These are phyloP conservation scores for Lolium rigidum DNA, from an alignment of 176 grass and related monocot species.

Conservation along the genomic window DNA sequence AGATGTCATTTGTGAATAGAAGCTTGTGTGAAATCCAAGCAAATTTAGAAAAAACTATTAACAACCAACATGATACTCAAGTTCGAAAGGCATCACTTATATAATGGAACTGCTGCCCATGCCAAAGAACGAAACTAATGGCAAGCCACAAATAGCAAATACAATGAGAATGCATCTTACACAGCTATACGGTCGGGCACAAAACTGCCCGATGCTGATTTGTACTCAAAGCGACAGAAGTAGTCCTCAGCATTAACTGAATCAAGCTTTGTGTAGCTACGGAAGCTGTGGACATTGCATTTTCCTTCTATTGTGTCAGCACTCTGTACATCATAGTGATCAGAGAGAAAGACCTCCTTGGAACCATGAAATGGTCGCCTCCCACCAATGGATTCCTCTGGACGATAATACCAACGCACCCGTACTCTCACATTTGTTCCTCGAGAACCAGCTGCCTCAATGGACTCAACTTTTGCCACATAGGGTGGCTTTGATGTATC, in stretches of 20 bases:
- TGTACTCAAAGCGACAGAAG: constrained; percentile 95
- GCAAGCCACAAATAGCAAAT: constrained; percentile 22
- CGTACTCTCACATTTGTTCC: constrained; percentile 82
- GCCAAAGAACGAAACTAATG: background rate
- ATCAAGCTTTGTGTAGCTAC: constrained; percentile 91
- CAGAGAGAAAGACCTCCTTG: constrained; percentile 90
- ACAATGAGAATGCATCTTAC: constrained; percentile 49
- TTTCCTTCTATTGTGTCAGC: constrained; percentile 98
- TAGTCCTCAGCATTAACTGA: constrained; percentile 80
- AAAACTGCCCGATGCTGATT: constrained; percentile 78
- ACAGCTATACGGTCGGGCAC: constrained; percentile 89
- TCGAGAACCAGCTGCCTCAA: constrained; percentile 73
- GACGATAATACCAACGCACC: constrained; percentile 93
- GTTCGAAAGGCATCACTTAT: background rate
- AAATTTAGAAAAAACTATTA: constrained; percentile 8
- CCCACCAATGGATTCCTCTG: constrained; percentile 91
- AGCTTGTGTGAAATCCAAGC: background rate
- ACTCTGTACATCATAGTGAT: constrained; percentile 96
- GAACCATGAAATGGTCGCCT: constrained; percentile 80
- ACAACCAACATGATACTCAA: constrained; percentile 3
- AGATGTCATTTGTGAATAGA: background rate
- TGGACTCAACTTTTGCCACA: constrained; percentile 74
- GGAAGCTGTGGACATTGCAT: constrained; percentile 86
- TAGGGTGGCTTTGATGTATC: constrained; percentile 77
- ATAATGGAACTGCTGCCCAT: background rate